Conservation (phyloP, 805 yeast species). For the Candida tallmaniae region DNA sequence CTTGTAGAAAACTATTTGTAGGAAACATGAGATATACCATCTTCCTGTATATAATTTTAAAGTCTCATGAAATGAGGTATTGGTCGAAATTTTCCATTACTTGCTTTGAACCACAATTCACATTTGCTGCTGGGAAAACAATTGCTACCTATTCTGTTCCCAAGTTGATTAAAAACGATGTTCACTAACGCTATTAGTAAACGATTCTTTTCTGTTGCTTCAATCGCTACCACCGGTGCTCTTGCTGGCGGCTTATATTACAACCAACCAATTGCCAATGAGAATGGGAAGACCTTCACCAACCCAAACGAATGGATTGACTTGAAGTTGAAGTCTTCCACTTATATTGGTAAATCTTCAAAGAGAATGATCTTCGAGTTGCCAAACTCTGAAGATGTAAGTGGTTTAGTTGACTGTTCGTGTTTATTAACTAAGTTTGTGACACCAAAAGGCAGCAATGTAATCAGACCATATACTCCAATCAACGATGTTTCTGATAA, state of each 20-base stretch:
- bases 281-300: slow-evolving; percentile 44
- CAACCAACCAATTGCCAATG: slow-evolving; percentile 25
- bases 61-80: slow-evolving; percentile 15
- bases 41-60: not conserved
- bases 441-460: slow-evolving; percentile 79
- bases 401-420: slow-evolving; percentile 80
- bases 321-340: slow-evolving; percentile 49
- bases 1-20: not conserved
- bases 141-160: too few relatives aligned
- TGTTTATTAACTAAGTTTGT: slow-evolving; percentile 76
- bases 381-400: slow-evolving; percentile 57
- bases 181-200: slow-evolving; percentile 23
- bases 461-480: slow-evolving; percentile 89
- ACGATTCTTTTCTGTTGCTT: slow-evolving; percentile 25
- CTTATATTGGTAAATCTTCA: slow-evolving; percentile 56
- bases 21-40: not conserved
- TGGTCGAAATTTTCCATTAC: not conserved
- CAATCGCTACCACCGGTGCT: slow-evolving; percentile 27
- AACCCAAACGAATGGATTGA: slow-evolving; percentile 72
- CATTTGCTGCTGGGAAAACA: too few relatives aligned
- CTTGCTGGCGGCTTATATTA: slow-evolving; percentile 27
- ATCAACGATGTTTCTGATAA: slow-evolving; percentile 60
- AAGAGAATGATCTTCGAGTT: slow-evolving; percentile 68
- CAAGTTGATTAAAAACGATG: slow-evolving; percentile 8
- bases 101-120: too few relatives aligned